Conservation (phyloP, 148 eudicot species). For the Oxyria digyna region DNA sequence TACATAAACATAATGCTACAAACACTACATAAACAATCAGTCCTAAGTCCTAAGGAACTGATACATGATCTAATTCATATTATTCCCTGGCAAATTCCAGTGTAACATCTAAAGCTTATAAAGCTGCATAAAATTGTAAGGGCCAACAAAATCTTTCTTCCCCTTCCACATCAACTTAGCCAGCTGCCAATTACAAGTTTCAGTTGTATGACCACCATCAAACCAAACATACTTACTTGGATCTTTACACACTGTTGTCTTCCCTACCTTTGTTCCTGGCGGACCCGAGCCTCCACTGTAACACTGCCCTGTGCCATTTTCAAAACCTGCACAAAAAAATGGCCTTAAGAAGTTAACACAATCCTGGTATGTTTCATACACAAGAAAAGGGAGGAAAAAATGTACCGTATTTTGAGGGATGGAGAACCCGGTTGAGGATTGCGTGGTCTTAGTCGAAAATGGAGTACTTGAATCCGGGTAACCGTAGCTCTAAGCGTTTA, state of each 20-base stretch:
- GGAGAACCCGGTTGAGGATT: slow-evolving; percentile 8
- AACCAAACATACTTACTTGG: slow-evolving; percentile 14
- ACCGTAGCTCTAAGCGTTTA: background rate
- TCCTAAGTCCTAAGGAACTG: background rate
- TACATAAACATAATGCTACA: background rate
- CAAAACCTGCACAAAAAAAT: slow-evolving; percentile 5
- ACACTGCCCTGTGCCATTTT: slow-evolving; percentile 6
- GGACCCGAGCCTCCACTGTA: background rate
- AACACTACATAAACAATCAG: background rate
- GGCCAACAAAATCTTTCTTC: slow-evolving; percentile 1
- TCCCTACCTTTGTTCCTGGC: background rate
- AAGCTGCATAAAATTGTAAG: slow-evolving; percentile 9
- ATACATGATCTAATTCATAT: background rate
- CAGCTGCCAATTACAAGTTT: slow-evolving; percentile 12
- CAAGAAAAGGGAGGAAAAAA: background rate
- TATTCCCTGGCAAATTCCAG: background rate
- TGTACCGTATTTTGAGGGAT: slow-evolving; percentile 15
- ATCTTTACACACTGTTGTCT: slow-evolving; percentile 6
- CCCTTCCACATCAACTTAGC: slow-evolving; percentile 16
- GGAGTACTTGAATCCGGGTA: slow-evolving; percentile 16
- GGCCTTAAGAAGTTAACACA: background rate
- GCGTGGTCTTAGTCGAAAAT: slow-evolving; percentile 16
- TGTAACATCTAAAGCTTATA: background rate
- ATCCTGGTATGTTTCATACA: background rate
- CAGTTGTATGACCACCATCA: slow-evolving; percentile 16